Evolutionary conservation across 2,329 filamentous ascomycete genomes (phyloP).

Genomic region (Colletotrichum ledebouriae): DNA sequence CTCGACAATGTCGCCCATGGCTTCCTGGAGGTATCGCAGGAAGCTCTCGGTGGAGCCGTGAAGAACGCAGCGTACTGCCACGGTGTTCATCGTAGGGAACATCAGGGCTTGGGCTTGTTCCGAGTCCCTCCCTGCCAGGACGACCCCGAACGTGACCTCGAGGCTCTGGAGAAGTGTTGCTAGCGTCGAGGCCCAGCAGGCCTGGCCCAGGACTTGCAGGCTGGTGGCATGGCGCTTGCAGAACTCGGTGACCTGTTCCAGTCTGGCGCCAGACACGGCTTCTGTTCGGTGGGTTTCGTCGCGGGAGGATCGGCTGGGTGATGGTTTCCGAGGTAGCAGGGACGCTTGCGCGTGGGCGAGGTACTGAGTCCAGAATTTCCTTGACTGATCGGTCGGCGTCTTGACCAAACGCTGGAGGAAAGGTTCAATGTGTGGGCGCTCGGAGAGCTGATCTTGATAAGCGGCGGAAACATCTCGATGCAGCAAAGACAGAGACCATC

Average conservation of each 20-base stretch:
- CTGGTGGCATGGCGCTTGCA: conserved; percentile 78
- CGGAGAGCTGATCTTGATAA: conserved; percentile 63
- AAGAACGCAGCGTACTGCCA: conserved; percentile 79
- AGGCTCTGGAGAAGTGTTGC: conserved; percentile 73
- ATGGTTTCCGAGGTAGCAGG: conserved; percentile 45
- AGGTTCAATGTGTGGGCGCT: conserved; percentile 62
- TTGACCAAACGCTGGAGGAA: conserved; percentile 69
- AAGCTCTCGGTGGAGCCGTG: conserved; percentile 76
- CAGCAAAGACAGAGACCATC: conserved; percentile 82
- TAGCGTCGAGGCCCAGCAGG: conserved; percentile 80
- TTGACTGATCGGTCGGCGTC: conserved; percentile 50
- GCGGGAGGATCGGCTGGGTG: conserved; percentile 47
- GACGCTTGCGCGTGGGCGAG: conserved; percentile 66
- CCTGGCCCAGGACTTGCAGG: conserved; percentile 81
- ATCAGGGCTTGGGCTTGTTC: conserved; percentile 75
- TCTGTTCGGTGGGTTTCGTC: conserved; percentile 56
- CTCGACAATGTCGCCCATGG: conserved; percentile 73
- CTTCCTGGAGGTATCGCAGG: conserved; percentile 80
- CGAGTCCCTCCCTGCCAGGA: conserved; percentile 86
- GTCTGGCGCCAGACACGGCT: conserved; percentile 50
- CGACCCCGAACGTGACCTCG: conserved; percentile 85
- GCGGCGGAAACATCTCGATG: conserved; percentile 78
- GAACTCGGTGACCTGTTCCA: conserved; percentile 59
- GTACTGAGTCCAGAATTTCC: conserved; percentile 78
- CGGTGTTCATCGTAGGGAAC: conserved; percentile 95